Evolutionary conservation across 2,329 filamentous ascomycete genomes (phyloP).

Genomic region (Monilinia polystroma): DNA sequence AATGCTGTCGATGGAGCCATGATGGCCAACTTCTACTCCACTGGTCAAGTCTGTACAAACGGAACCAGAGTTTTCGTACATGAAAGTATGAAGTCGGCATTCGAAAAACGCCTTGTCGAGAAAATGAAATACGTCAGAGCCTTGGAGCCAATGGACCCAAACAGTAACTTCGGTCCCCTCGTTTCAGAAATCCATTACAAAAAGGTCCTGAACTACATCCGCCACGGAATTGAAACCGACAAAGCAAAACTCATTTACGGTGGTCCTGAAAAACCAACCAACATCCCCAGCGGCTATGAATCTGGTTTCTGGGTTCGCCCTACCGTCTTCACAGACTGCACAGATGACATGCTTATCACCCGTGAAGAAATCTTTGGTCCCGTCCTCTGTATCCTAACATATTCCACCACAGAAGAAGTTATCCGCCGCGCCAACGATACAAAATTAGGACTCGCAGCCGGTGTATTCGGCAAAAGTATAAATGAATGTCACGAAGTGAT

Average conservation of each 20-base stretch:
- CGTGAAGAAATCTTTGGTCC: constrained; percentile 87
- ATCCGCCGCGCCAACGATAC: constrained; percentile 74
- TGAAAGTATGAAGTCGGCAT: constrained; percentile 58
- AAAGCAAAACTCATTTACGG: constrained; percentile 72
- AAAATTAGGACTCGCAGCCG: constrained; percentile 75
- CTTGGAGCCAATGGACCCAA: constrained; percentile 68
- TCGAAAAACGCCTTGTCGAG: constrained; percentile 67
- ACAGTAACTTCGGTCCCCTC: constrained; percentile 81
- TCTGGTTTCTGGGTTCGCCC: constrained; percentile 82
- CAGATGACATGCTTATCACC: constrained; percentile 75
- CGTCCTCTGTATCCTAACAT: constrained; percentile 78
- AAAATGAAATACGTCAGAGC: constrained; percentile 70
- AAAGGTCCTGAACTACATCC: constrained; percentile 77
- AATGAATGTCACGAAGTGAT: constrained; percentile 72
- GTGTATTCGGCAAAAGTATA: constrained; percentile 76
- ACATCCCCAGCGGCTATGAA: constrained; percentile 41
- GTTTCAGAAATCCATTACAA: constrained; percentile 72
- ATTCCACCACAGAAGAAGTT: constrained; percentile 67
- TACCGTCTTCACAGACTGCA: constrained; percentile 84
- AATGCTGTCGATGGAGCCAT: constrained; percentile 85
- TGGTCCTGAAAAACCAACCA: constrained; percentile 56
- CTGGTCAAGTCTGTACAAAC: constrained; percentile 90
- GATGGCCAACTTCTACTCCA: constrained; percentile 92
- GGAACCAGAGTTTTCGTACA: constrained; percentile 86
- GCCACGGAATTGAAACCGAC: constrained; percentile 70